Evolutionary conservation across 495 filamentous ascomycete genomes (phyloP).

Genomic region (Annulohypoxylon nitens): DNA sequence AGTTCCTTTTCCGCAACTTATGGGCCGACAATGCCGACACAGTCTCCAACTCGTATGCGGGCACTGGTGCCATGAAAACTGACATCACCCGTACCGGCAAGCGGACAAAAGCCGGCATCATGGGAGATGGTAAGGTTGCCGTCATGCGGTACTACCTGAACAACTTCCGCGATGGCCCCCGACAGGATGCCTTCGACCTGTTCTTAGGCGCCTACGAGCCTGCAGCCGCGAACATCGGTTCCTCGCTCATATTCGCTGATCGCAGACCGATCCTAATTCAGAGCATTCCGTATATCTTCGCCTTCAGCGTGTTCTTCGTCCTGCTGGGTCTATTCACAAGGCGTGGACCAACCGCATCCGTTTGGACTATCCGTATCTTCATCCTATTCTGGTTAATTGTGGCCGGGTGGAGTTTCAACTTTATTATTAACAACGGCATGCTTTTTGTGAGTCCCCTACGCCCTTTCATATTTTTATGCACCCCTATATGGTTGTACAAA

Average conservation of each 20-base stretch:
- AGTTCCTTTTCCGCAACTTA: constrained; percentile 89
- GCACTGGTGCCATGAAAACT: constrained; percentile 95
- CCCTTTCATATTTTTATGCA: neutral
- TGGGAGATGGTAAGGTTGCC: constrained; percentile 87
- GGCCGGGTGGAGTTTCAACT: constrained; percentile 75
- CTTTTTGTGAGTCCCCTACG: constrained; percentile 79
- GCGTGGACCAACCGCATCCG: constrained; percentile 72
- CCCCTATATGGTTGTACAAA: neutral
- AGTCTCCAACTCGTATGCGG: constrained; percentile 91
- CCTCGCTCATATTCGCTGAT: constrained; percentile 81
- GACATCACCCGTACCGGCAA: constrained; percentile 92
- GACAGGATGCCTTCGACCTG: constrained; percentile 94
- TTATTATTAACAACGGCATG: constrained; percentile 85
- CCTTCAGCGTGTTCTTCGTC: constrained; percentile 87
- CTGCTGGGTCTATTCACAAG: constrained; percentile 81
- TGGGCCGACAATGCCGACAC: constrained; percentile 99
- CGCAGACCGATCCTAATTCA: constrained; percentile 88
- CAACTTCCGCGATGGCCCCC: constrained; percentile 91
- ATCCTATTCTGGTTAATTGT: constrained; percentile 79
- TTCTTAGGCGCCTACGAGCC: constrained; percentile 90
- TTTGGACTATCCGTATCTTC: constrained; percentile 84
- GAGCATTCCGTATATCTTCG: constrained; percentile 88
- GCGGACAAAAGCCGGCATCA: constrained; percentile 82
- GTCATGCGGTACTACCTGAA: constrained; percentile 87
- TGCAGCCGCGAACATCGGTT: constrained; percentile 71